These are phyloP conservation scores for Camelina hispida DNA, from an alignment of 345 rosid species.

Conservation along the genomic window DNA sequence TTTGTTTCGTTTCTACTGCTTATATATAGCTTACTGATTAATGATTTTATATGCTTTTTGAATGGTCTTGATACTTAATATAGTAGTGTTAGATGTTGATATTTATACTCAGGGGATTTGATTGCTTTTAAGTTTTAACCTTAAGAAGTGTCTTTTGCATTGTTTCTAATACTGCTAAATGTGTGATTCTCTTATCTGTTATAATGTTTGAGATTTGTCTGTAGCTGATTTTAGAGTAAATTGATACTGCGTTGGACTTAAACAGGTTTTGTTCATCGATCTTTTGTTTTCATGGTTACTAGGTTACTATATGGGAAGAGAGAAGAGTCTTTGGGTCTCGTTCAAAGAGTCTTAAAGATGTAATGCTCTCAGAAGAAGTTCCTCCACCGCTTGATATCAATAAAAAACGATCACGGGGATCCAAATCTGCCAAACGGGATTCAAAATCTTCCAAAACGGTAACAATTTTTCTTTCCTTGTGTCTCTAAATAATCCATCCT, in stretches of 20 bases:
- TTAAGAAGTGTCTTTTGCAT: not conserved
- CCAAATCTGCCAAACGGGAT: slow-evolving; percentile 74
- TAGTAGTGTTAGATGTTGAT: not conserved
- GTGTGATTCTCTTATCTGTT: not conserved
- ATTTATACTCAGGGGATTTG: not conserved
- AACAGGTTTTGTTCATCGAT: not conserved
- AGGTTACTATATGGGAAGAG: slow-evolving; percentile 97
- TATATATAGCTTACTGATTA: too few species aligned
- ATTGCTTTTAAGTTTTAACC: not conserved
- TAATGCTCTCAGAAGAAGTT: slow-evolving; percentile 73
- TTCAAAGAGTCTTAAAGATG: slow-evolving; percentile 62
- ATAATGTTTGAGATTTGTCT: not conserved
- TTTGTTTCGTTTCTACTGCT: not conserved
- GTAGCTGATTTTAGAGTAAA: not conserved
- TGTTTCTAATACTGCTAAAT: not conserved
- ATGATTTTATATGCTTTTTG: not conserved
- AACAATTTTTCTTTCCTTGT: not conserved
- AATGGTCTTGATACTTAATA: not conserved
- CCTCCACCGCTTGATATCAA: slow-evolving; percentile 74
- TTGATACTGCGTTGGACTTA: not conserved
- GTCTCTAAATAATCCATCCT: not conserved
- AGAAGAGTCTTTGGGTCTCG: slow-evolving; percentile 91
- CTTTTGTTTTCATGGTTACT: not conserved
- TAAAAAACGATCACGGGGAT: slow-evolving; percentile 72
- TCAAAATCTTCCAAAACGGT: slow-evolving; percentile 81